phyloP scores from a whole-genome alignment of 345 rosid species.

The Reutealis trisperma region DNA sequence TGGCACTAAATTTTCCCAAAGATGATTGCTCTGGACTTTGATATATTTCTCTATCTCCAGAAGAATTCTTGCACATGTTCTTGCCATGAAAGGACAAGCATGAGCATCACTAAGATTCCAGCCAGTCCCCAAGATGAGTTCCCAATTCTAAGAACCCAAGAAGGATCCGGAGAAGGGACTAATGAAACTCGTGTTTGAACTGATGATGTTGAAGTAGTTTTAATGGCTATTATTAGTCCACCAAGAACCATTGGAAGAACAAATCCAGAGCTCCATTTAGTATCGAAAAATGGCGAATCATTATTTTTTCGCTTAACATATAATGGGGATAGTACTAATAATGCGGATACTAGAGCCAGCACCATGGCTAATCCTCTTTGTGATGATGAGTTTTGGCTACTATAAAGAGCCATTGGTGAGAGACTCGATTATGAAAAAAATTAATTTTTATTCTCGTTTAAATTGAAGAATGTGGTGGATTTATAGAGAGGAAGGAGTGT shows the following conservation, averaged over 20 bases:
- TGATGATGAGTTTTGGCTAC: conserved; percentile 39
- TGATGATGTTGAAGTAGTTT: conserved; percentile 31
- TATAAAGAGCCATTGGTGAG: conserved; percentile 35
- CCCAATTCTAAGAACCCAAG: conserved; percentile 59
- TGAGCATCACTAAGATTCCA: conserved; percentile 52
- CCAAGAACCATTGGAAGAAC: conserved; percentile 59
- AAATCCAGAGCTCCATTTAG: conserved; percentile 46
- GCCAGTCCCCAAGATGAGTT: conserved; percentile 64
- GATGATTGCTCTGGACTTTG: too few relatives aligned
- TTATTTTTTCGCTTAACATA: conserved; percentile 28
- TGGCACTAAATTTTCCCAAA: too few relatives aligned
- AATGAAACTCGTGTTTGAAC: conserved; percentile 11
- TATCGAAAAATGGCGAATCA: conserved; percentile 30
- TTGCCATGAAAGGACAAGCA: conserved; percentile 63
- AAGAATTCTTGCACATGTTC: conserved; percentile 53
- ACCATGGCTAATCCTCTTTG: conserved; percentile 62
- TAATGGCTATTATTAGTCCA: conserved; percentile 57
- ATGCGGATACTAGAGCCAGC: conserved; percentile 52
- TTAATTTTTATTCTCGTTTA: too few relatives aligned
- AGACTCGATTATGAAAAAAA: too few relatives aligned
- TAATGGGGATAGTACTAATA: conserved; percentile 48
- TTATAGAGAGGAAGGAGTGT: conserved; percentile 25
- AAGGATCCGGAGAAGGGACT: conserved; percentile 46
- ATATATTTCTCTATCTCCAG: conserved; percentile 37
- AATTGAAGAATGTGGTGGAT: not conserved